phyloP scores from a whole-genome alignment of 148 eudicot species.

The Amaranthus palmeri region DNA sequence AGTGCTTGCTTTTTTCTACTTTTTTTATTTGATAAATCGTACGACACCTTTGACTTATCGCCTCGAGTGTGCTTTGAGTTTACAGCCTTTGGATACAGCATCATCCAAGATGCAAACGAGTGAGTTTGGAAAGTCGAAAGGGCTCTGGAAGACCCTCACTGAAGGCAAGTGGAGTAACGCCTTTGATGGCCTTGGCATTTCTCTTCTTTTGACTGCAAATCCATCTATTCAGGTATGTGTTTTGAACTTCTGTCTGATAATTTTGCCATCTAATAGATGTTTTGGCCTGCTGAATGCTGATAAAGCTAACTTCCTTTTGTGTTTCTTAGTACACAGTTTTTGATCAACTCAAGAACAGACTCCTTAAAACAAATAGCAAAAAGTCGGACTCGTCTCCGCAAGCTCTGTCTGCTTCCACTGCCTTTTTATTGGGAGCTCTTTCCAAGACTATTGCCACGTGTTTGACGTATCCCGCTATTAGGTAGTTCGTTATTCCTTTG shows the following conservation, averaged over 20 bases:
- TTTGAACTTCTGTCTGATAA: neutral
- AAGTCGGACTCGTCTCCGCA: constrained; percentile 43
- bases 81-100: constrained; percentile 94
- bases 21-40: neutral
- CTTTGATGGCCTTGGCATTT: constrained; percentile 87
- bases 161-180: constrained; percentile 78
- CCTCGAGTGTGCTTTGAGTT: constrained; percentile 14
- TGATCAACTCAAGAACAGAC: constrained; percentile 81
- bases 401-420: constrained; percentile 82
- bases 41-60: neutral
- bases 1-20: neutral
- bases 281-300: neutral
- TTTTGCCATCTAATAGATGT: neutral
- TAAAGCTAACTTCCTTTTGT: constrained; percentile 4
- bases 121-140: constrained; percentile 88
- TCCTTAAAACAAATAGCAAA: constrained; percentile 33
- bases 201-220: constrained; percentile 84
- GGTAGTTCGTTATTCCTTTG: constrained; percentile 38
- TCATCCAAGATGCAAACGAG: constrained; percentile 94
- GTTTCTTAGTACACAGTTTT: constrained; percentile 75
- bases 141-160: constrained; percentile 75
- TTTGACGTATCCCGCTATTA: constrained; percentile 87
- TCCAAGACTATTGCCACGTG: constrained; percentile 91
- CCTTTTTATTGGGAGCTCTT: constrained; percentile 81
- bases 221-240: constrained; percentile 87